These are phyloP conservation scores for Dianthus caryophyllus DNA, from an alignment of 148 eudicot species.

Conservation along the genomic window DNA sequence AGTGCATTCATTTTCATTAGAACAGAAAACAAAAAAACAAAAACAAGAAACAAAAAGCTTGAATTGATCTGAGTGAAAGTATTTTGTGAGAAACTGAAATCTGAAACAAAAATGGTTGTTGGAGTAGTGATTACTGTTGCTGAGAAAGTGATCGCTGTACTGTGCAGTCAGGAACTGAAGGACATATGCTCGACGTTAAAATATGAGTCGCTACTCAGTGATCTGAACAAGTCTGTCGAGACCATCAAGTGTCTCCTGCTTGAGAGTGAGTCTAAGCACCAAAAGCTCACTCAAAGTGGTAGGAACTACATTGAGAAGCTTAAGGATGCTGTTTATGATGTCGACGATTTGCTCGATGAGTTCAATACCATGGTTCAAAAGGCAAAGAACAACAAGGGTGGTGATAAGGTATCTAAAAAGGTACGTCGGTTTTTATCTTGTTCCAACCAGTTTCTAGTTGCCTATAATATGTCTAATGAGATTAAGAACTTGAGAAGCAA, in stretches of 20 bases:
- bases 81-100: too few species aligned
- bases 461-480: constrained; percentile 5
- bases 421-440: constrained; percentile 18
- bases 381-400: background rate
- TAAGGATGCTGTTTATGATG: constrained; percentile 13
- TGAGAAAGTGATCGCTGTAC: background rate
- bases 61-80: too few species aligned
- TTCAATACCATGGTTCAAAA: constrained; percentile 9
- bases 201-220: constrained; percentile 6
- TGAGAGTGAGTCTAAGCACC: background rate
- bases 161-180: too few species aligned
- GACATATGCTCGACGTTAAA: background rate
- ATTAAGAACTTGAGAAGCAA: constrained; percentile 12
- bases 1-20: too few species aligned
- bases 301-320: constrained; percentile 6
- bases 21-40: too few species aligned
- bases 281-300: background rate
- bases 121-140: constrained; percentile 5
- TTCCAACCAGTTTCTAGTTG: constrained; percentile 7
- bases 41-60: too few species aligned
- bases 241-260: constrained; percentile 4
- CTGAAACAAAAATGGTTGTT: constrained; percentile 3
- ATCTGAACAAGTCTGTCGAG: background rate
- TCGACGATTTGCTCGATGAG: constrained; percentile 6
- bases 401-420: background rate